Evolutionary conservation across 768 basidiomycete species (phyloP), one percentile per base, ranked within the genome.

Genomic region (Tricholoma bakamatsutake): DNA sequence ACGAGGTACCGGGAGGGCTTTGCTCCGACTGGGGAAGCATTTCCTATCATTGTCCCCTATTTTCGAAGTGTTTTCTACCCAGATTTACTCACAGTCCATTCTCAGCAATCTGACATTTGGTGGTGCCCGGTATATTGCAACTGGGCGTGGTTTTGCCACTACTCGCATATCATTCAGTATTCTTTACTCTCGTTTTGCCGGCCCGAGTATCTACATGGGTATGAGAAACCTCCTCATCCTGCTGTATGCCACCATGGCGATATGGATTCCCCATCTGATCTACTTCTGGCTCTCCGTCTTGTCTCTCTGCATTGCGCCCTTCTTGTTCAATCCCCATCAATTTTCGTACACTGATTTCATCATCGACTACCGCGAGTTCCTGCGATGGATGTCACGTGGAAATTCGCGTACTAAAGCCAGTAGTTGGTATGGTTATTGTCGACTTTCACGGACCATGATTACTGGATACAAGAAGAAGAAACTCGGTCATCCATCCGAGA

Each of bases 391-490:
- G 95, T 97, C 93, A 9, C 84, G 97, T 55, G 97, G 97, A 55
- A 99, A 98, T 73, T 97, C 97, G 47, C 79, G 93, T 64, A 88
- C 92, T 13, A 96, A 98, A 68, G 89, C 91, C 50, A 98, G 96
- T 74, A 95, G 92, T 61, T 99, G 97, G 97, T 96, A 98, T 69
- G 97, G 97, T 2, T 99, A 98, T 73, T 99, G 97, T 69, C 92
- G 97, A 63, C 82, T 98, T 56, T 96, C 93, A 35, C 77, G 97
- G 59, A 99, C 97, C 8, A 90, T 91, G 84, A 97, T 98, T 62
- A 98, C 97, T 15, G 97, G 97, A 40, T 98, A 93, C 80, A 98
- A 98, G 84, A 92, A 97, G 80, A 99, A 98, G 80, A 89, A 93
- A 65, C 83, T 99, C 17, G 97, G 97, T 3, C 90, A 96, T 64